A percentile compares a stretch with the other conserved stretches of the same genome.
phyloP scores from a whole-genome alignment of 768 basidiomycete genomes.

The Saitozyma podzolica region DNA sequence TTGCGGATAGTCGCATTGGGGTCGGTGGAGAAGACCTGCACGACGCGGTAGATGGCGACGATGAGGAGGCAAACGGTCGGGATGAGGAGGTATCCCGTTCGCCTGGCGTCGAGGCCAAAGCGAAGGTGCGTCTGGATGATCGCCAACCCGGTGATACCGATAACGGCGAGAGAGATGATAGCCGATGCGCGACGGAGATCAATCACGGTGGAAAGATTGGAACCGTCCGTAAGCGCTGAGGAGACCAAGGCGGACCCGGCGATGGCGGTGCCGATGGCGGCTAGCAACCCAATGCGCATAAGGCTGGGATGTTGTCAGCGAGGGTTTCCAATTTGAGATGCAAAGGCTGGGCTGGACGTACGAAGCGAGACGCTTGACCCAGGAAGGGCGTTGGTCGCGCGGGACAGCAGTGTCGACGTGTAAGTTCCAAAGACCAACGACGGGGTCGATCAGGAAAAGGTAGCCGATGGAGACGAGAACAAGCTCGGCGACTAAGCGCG shows the following conservation, averaged over 20 bases:
- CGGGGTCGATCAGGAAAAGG: constrained; percentile 27
- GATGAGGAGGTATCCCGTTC: constrained; percentile 14
- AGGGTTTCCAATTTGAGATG: neutral
- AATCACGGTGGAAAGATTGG: constrained; percentile 9
- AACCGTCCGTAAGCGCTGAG: constrained; percentile 4
- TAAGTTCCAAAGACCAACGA: constrained; percentile 16
- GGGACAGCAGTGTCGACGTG: constrained; percentile 10
- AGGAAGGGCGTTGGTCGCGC: neutral
- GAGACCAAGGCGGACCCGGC: constrained; percentile 4
- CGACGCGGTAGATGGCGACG: constrained; percentile 18
- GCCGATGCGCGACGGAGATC: constrained; percentile 9
- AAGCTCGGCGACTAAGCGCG: constrained; percentile 22
- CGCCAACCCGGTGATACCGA: neutral
- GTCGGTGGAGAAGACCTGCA: constrained; percentile 5
- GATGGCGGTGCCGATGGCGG: constrained; percentile 12
- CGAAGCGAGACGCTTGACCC: constrained; percentile 10
- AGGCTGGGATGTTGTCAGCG: constrained; percentile 4
- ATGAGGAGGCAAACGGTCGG: constrained; percentile 5
- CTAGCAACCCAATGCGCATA: constrained; percentile 6
- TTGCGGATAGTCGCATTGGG: constrained; percentile 3
- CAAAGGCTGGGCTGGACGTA: constrained; percentile 1
- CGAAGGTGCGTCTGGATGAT: constrained; percentile 2
- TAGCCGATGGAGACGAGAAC: constrained; percentile 24
- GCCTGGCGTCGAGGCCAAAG: constrained; percentile 5
- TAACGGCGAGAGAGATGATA: neutral